Evolutionary conservation across 768 basidiomycete genomes (phyloP).

Genomic region (Scleroderma citrinum): DNA sequence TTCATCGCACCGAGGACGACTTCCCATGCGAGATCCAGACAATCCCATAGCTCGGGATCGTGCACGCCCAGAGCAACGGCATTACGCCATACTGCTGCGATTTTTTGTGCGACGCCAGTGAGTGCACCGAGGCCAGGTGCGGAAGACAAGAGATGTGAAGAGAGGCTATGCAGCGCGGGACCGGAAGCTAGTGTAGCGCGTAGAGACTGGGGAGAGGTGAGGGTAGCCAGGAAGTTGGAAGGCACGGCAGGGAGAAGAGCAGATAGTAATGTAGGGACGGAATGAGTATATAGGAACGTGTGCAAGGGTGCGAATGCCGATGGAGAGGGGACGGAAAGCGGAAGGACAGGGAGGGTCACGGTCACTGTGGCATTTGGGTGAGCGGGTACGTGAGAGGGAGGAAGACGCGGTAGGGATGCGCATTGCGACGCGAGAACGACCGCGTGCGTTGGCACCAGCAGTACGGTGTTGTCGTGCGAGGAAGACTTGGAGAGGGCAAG

Average conservation of each 20-base stretch:
- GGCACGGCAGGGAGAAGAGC: slow-evolving; percentile 37
- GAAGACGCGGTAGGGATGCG: slow-evolving; percentile 53
- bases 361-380: slow-evolving; percentile 27
- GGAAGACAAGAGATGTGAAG: slow-evolving; percentile 44
- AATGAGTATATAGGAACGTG: slow-evolving; percentile 63
- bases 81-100: slow-evolving; percentile 71
- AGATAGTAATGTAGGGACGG: slow-evolving; percentile 43
- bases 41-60: slow-evolving; percentile 60
- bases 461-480: slow-evolving; percentile 26
- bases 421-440: slow-evolving; percentile 67
- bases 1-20: slow-evolving; percentile 57
- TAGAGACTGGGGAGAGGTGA: slow-evolving; percentile 26
- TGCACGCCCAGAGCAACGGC: slow-evolving; percentile 62
- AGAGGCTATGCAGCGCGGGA: slow-evolving; percentile 48
- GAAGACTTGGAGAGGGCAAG: slow-evolving; percentile 38
- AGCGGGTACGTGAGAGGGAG: slow-evolving; percentile 32
- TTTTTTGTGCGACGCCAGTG: slow-evolving; percentile 39
- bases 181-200: slow-evolving; percentile 43
- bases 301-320: slow-evolving; percentile 54
- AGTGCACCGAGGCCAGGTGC: slow-evolving; percentile 41
- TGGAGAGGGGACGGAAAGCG: slow-evolving; percentile 58
- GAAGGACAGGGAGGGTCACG: slow-evolving; percentile 53
- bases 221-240: slow-evolving; percentile 23
- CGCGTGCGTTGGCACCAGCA: slow-evolving; percentile 64
- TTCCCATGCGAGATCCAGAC: slow-evolving; percentile 64